A percentile compares a stretch with the other conserved stretches of the same genome.
Evolutionary conservation across 345 rosid species (phyloP).

Genomic region (Salix arbutifolia): DNA sequence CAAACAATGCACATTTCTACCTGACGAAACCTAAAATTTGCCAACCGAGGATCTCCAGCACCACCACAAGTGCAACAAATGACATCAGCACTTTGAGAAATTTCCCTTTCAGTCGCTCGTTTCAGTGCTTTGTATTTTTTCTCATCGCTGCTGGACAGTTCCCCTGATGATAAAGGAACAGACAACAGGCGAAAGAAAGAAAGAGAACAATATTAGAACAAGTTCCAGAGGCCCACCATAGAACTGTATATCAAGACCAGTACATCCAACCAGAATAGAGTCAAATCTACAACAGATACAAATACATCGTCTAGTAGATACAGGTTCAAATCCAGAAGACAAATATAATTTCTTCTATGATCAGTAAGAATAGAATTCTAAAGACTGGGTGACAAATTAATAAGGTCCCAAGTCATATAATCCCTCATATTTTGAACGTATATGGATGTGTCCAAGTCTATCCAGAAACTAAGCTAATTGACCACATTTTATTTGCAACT

Average conservation of each 20-base stretch:
- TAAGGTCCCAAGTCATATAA: neutral
- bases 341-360: neutral
- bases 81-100: slow-evolving; percentile 99
- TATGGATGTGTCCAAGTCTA: neutral
- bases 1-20: slow-evolving; percentile 30
- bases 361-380: neutral
- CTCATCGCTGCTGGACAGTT: slow-evolving; percentile 97
- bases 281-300: neutral
- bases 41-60: slow-evolving; percentile 96
- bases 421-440: neutral
- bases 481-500: neutral
- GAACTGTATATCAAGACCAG: neutral
- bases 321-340: neutral
- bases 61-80: slow-evolving; percentile 99
- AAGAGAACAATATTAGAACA: neutral
- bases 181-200: neutral
- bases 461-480: neutral
- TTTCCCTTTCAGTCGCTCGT: slow-evolving; percentile 96
- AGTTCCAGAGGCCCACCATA: neutral
- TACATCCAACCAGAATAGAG: slow-evolving; percentile 1
- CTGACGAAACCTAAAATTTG: slow-evolving; percentile 99
- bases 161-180: slow-evolving; percentile 50
- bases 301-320: neutral
- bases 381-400: neutral
- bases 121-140: slow-evolving; percentile 94